Evolutionary conservation across 352 stramenopile genomes (phyloP), one percentile per base, ranked within the genome.

Genomic region (Pythium pyrilobum): DNA sequence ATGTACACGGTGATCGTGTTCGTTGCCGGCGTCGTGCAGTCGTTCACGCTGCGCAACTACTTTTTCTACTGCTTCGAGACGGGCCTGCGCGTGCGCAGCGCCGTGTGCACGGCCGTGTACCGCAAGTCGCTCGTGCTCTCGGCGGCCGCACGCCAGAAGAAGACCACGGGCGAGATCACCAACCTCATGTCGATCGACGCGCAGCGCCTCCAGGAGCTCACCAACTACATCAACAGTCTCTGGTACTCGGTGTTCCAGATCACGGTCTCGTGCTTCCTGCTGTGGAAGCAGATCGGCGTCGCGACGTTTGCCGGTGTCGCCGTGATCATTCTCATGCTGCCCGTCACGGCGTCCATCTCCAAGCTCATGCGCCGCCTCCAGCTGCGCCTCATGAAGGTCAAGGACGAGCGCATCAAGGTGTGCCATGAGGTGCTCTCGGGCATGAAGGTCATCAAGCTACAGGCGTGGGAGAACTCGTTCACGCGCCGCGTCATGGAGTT

Each of bases 141-240:
- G 46, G 85, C 60, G 23, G 89, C 59, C 49, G 79, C 64, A 54
- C 89, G 54, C 40, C 81, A 81, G 81, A 75, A 89, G 56, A 78
- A 74, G 49, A 95, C 77, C 28, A 82, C 90, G 21, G 96, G 96
- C 45, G 91, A 98, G 75, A 98, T 98, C 62, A 97, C 92, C 12
- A 99, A 98, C 65, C 84, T 99, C 29, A 98, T 98, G 78, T 96
- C 90, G 6, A 97, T 98, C 65, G 96, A 99, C 71, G 93, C 94
- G 12, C 83, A 98, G 71, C 81, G 92, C 12, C 74, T 99, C 37
- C 96, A 99, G 64, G 89, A 98, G 41, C 75, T 98, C 40, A 97
- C 92, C 28, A 54, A 66, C 23, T 25, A 37, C 4, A 60, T 61
- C 23, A 56, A 57, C 16, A 64, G 52, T 42, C 18, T 59, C 2